These are phyloP conservation scores for Diversispora epigaea DNA, from an alignment of 192 early-diverging fungal species.

Conservation along the genomic window DNA sequence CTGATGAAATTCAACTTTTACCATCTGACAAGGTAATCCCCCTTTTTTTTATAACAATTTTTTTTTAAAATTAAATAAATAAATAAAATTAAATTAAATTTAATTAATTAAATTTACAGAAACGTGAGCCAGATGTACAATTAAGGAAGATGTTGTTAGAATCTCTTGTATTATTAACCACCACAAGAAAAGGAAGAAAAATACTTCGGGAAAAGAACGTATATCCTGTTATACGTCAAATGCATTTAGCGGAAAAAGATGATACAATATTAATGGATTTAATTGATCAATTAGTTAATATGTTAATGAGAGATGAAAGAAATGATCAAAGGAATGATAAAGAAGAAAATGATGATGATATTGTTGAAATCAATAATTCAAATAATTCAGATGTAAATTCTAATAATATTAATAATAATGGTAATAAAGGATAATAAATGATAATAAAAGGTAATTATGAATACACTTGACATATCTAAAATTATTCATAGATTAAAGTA, in stretches of 20 bases:
- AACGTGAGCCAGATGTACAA: conserved; percentile 74
- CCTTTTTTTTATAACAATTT: not conserved
- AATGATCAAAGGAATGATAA: conserved; percentile 39
- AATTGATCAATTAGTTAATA: conserved; percentile 78
- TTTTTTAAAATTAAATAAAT: not conserved
- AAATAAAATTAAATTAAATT: not conserved
- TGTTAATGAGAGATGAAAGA: conserved; percentile 80
- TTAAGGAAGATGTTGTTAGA: conserved; percentile 78
- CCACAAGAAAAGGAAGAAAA: conserved; percentile 75
- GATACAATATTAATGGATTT: conserved; percentile 63
- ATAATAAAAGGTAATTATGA: no score
- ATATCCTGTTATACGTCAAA: conserved; percentile 82
- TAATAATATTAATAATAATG: no score
- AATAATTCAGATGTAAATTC: not conserved
- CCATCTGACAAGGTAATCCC: conserved; percentile 64
- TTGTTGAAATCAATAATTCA: not conserved
- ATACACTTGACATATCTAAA: no score
- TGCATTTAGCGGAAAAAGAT: conserved; percentile 74
- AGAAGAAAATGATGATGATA: conserved; percentile 44
- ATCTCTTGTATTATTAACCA: conserved; percentile 74
- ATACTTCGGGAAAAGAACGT: conserved; percentile 76
- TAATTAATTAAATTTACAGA: conserved; percentile 35
- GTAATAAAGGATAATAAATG: no score
- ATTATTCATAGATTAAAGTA: no score
- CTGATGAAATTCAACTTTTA: conserved; percentile 87